Conservation (phyloP, 352 stramenopile species). For the Phytophthora litchii region DNA sequence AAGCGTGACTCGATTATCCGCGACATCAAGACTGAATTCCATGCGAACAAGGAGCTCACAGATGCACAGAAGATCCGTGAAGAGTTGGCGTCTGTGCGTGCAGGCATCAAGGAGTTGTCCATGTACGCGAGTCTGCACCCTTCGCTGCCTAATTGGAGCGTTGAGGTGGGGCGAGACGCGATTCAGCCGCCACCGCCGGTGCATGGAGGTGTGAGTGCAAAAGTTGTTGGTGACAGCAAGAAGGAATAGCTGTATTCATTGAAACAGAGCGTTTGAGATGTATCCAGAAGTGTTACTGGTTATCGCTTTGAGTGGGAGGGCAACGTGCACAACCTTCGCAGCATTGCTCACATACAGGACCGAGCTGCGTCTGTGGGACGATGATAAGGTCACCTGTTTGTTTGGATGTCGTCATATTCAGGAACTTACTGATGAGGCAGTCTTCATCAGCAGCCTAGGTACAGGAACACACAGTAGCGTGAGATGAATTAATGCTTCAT, state of each 20-base stretch:
- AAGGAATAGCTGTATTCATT: constrained; percentile 27
- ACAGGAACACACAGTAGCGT: constrained; percentile 1
- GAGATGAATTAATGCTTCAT: neutral
- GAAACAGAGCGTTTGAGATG: constrained; percentile 10
- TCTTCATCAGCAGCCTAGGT: constrained; percentile 49
- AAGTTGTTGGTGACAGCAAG: constrained; percentile 52
- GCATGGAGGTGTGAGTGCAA: constrained; percentile 36
- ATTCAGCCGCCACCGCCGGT: constrained; percentile 23
- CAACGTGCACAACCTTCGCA: constrained; percentile 66
- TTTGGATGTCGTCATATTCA: constrained; percentile 76
- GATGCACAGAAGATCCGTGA: constrained; percentile 63
- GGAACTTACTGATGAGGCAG: constrained; percentile 51
- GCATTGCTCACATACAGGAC: constrained; percentile 70
- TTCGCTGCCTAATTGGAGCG: constrained; percentile 60
- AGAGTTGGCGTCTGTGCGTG: constrained; percentile 69
- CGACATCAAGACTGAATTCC: constrained; percentile 89
- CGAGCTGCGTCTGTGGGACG: constrained; percentile 81
- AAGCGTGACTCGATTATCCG: constrained; percentile 82
- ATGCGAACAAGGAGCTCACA: constrained; percentile 72
- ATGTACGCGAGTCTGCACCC: constrained; percentile 78
- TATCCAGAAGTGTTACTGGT: constrained; percentile 19
- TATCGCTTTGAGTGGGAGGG: constrained; percentile 22
- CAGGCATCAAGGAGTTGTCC: constrained; percentile 78
- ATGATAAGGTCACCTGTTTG: constrained; percentile 73
- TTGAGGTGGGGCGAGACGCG: constrained; percentile 73